Percentiles rank a stretch among this genome's conserved stretches.
Conservation (phyloP, 2,329 filamentous ascomycete genomes). For the Phyllosticta citribraziliensis region DNA sequence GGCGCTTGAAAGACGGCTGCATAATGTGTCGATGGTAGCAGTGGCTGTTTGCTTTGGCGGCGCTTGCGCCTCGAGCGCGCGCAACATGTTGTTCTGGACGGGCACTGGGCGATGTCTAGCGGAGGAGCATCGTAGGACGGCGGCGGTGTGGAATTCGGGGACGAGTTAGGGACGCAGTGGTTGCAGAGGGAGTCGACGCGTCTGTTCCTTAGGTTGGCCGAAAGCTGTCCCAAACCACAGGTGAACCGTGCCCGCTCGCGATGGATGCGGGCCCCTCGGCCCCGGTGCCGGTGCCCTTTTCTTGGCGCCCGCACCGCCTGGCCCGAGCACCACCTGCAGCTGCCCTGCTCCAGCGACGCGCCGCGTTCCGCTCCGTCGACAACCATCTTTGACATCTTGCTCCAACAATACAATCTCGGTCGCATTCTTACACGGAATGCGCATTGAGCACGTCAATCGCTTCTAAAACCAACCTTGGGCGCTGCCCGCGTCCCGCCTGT, state of each 20-base stretch:
- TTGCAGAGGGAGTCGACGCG: constrained; percentile 1
- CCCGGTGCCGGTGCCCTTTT: neutral
- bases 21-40: constrained; percentile 86
- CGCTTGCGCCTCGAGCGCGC: constrained; percentile 57
- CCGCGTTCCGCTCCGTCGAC: neutral
- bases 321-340: neutral
- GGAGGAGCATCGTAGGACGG: neutral
- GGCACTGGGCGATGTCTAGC: neutral
- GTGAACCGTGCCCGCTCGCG: neutral
- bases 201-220: neutral
- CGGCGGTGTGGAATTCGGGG: neutral
- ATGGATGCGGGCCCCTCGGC: neutral
- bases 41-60: constrained; percentile 93
- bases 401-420: neutral
- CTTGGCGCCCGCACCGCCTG: neutral
- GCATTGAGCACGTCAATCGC: neutral
- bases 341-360: neutral
- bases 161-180: neutral
- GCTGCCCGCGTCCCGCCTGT: constrained; percentile 3
- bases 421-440: constrained; percentile 4
- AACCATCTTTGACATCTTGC: neutral
- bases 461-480: neutral
- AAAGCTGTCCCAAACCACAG: constrained; percentile 5
- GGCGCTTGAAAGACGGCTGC: constrained; percentile 75
- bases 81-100: constrained; percentile 14